Base-by-base conservation (phyloP, 1,139 yeast species). In the Debaryomyces sp. region DNA sequence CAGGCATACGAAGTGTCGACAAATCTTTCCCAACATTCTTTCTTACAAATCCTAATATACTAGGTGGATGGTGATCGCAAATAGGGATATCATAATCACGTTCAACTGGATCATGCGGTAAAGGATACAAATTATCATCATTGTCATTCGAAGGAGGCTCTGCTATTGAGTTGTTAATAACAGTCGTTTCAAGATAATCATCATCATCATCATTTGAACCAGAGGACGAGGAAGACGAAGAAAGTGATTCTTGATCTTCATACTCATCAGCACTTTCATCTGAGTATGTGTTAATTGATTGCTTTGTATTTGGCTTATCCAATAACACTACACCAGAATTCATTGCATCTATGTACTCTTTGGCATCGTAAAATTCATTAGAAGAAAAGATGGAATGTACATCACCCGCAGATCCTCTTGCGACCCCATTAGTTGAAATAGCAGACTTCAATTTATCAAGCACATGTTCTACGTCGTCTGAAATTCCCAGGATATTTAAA, bases 21-120 rank as follows among this genome's bases (percentile, higher is more conserved):
- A 92, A 66, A 66, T 92, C 98, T 62, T 92, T 92, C 24, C 98
- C 97, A 13, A 92, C 96, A 59, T 90, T 91, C 63, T 92, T 91
- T 48, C 97, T 80, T 50, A 94, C 77, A 59, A 91, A 81, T 1
- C 91, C 80, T 46, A 92, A 72, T 35, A 94, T 69, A 54, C 95
- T 87, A 5, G 97, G 97, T 2, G 98, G 98, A 0, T 83, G 72
- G 41, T 84, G 79, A 0, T 73, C 73, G 48, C 91, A 80, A 15
- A 73, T 71, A 2, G 82, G 81, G n/a, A 92, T 75, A 47, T 81
- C 88, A 27, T 67, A 62, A 47, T 92, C 78, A 48, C 96, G 80
- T 22, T 65, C 57, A 6, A 89, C 71, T 0, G 71, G 72, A 0
- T 63, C 64, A 30, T 67, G 66, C 1, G 92, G 89, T 42, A 89